These are phyloP conservation scores for Pythium volutum DNA, from an alignment of 352 stramenopile species.

Conservation along the genomic window DNA sequence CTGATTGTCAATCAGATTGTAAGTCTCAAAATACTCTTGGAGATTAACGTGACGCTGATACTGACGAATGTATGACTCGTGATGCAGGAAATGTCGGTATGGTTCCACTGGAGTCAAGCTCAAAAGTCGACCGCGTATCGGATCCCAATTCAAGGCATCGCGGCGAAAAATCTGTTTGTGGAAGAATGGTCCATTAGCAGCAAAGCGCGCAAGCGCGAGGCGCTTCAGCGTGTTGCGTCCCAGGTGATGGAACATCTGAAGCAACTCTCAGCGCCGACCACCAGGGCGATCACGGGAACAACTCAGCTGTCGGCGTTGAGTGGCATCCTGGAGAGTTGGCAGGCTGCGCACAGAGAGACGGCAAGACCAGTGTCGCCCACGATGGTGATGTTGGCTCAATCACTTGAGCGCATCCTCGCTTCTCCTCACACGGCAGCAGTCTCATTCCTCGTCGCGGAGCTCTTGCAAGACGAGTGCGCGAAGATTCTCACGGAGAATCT, in stretches of 20 bases:
- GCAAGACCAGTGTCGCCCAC: neutral
- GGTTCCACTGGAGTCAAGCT: slow-evolving; percentile 44
- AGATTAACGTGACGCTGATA: neutral
- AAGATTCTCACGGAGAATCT: slow-evolving; percentile 59
- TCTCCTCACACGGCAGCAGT: slow-evolving; percentile 54
- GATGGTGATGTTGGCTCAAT: slow-evolving; percentile 13
- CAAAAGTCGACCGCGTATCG: slow-evolving; percentile 13
- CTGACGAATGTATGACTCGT: neutral
- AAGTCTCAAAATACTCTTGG: slow-evolving; percentile 18
- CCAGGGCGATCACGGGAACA: slow-evolving; percentile 6
- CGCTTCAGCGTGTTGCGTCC: slow-evolving; percentile 7
- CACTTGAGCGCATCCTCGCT: slow-evolving; percentile 7
- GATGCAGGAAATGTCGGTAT: slow-evolving; percentile 67
- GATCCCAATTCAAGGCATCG: slow-evolving; percentile 47
- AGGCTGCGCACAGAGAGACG: neutral
- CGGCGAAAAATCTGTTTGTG: slow-evolving; percentile 35
- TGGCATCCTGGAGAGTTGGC: slow-evolving; percentile 10
- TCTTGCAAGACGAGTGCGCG: slow-evolving; percentile 71
- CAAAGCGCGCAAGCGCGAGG: slow-evolving; percentile 10
- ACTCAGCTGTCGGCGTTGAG: slow-evolving; percentile 1
- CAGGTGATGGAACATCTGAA: slow-evolving; percentile 25
- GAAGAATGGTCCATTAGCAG: slow-evolving; percentile 37
- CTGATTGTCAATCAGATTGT: slow-evolving; percentile 79
- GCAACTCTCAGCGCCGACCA: slow-evolving; percentile 15
- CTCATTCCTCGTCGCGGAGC: slow-evolving; percentile 64